Evolutionary conservation across 2,329 filamentous ascomycete species (phyloP).

Genomic region (Pseudocercospora fijiensis): DNA sequence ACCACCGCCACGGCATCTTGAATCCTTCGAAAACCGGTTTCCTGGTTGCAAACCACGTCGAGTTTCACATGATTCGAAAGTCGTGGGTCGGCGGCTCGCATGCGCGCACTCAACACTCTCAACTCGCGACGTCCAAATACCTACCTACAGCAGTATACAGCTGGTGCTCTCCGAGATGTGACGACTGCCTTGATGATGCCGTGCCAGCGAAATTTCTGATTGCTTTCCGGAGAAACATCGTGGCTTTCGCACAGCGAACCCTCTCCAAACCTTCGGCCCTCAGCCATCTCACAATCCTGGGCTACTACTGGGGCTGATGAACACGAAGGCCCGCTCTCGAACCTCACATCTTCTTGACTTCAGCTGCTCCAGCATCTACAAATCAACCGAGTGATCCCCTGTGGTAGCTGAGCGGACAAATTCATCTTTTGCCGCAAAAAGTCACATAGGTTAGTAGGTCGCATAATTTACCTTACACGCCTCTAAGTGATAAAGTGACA

Average conservation of each 20-base stretch:
- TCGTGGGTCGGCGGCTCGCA: background rate
- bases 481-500: background rate
- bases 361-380: conserved; percentile 3
- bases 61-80: conserved; percentile 2
- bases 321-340: background rate
- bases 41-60: background rate
- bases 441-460: background rate
- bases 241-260: background rate
- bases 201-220: background rate
- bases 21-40: conserved; percentile 4
- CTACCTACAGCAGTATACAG: too few species aligned
- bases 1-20: background rate
- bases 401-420: background rate
- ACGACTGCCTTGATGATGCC: too few species aligned
- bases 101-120: background rate
- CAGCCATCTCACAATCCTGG: background rate
- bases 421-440: background rate
- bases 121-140: background rate
- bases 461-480: background rate
- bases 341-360: background rate
- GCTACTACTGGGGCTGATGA: background rate
- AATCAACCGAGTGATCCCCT: background rate
- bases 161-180: background rate
- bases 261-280: background rate
- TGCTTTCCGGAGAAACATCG: background rate